A percentile compares a stretch with the other conserved stretches of the same genome.
Conservation (phyloP, 495 filamentous ascomycete species). For the Neurospora cerealis region DNA sequence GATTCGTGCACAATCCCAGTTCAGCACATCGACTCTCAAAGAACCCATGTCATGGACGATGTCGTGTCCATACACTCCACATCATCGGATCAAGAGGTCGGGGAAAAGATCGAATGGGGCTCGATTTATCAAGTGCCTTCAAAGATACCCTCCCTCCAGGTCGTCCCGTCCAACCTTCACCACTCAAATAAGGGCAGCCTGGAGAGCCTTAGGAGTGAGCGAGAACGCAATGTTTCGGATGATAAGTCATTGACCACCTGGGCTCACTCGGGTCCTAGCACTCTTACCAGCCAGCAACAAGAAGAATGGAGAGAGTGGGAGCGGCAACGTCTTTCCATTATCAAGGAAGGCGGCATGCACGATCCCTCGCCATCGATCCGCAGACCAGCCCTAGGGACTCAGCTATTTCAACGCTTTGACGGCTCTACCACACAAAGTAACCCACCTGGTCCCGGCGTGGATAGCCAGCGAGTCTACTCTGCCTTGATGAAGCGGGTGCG, state of each 20-base stretch:
- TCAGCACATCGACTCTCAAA: constrained; percentile 42
- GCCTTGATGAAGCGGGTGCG: constrained; percentile 61
- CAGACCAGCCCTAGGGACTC: constrained; percentile 9
- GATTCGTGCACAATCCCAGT: constrained; percentile 29
- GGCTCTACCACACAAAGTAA: not conserved
- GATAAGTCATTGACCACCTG: constrained; percentile 68
- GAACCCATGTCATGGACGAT: constrained; percentile 32
- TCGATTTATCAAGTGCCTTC: constrained; percentile 32
- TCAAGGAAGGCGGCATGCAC: constrained; percentile 51
- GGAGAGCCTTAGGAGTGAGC: constrained; percentile 38
- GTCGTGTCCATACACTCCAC: constrained; percentile 6
- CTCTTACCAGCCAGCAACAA: constrained; percentile 29
- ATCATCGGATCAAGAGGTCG: not conserved
- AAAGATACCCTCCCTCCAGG: constrained; percentile 30
- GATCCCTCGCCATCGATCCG: constrained; percentile 32
- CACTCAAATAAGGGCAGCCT: constrained; percentile 41
- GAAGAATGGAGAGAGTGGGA: constrained; percentile 35
- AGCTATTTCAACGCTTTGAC: constrained; percentile 8
- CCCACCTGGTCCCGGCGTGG: constrained; percentile 23
- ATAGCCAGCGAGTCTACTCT: constrained; percentile 61
- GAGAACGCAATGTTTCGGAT: constrained; percentile 35
- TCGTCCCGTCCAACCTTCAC: constrained; percentile 28
- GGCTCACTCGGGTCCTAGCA: constrained; percentile 49
- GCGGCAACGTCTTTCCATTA: constrained; percentile 52
- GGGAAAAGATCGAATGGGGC: constrained; percentile 13